These are phyloP conservation scores for Umbilicaria muhlenbergii DNA, from an alignment of 495 filamentous ascomycete genomes.

Conservation along the genomic window DNA sequence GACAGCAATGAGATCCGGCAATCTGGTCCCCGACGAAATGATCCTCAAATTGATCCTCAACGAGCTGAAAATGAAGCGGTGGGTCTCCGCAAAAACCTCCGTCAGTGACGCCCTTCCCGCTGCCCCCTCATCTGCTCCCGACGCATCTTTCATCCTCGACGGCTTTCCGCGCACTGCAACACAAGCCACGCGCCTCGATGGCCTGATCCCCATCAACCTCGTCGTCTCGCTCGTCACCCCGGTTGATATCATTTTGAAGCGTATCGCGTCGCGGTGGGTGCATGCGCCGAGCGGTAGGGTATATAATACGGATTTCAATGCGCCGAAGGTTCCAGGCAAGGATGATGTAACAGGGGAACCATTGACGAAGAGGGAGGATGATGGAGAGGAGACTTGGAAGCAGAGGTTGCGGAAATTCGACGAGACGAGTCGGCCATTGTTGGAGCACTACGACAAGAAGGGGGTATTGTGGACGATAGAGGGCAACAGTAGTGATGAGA, in stretches of 20 bases:
- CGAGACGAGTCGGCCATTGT: conserved; percentile 66
- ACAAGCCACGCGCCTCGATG: conserved; percentile 65
- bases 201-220: conserved; percentile 77
- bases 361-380: conserved; percentile 68
- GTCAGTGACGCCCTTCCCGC: conserved; percentile 18
- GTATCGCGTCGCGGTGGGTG: conserved; percentile 84
- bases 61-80: conserved; percentile 81
- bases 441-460: conserved; percentile 76
- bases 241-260: conserved; percentile 62
- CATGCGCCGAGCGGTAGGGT: conserved; percentile 83
- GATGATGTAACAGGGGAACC: conserved; percentile 89
- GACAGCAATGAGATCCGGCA: conserved; percentile 73
- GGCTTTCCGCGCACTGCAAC: conserved; percentile 81
- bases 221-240: conserved; percentile 45
- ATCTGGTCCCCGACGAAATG: conserved; percentile 80
- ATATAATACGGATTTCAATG: conserved; percentile 88
- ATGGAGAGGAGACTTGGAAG: conserved; percentile 74
- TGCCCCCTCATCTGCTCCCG: conserved; percentile 46
- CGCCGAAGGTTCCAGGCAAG: conserved; percentile 60
- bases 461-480: conserved; percentile 80
- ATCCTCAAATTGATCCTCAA: conserved; percentile 82
- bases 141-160: conserved; percentile 86
- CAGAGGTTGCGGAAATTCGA: conserved; percentile 66
- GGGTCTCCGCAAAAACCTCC: conserved; percentile 40
- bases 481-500: conserved; percentile 85